Evolutionary conservation across 208 protist species (phyloP).

Genomic region (Trypanosoma mega): DNA sequence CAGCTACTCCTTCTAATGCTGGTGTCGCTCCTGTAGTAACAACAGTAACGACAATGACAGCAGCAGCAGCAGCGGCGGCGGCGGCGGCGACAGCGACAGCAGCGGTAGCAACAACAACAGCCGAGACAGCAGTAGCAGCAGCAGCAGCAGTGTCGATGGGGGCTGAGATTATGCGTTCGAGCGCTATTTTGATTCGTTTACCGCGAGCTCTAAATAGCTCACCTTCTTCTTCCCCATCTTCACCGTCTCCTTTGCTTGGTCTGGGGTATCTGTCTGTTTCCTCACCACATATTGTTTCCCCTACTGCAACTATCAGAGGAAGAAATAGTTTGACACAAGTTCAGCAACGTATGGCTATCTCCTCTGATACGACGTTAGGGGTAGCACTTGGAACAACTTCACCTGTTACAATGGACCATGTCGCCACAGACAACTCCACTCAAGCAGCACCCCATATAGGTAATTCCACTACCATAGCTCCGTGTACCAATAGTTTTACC

Average conservation of each 20-base stretch:
- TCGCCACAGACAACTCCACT: too few species aligned
- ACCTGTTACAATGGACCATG: neutral
- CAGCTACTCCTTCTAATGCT: too few species aligned
- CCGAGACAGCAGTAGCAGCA: neutral
- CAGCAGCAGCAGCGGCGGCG: too few species aligned
- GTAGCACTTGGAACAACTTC: neutral
- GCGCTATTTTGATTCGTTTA: constrained; percentile 18
- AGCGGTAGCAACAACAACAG: constrained; percentile 1
- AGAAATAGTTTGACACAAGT: constrained; percentile 5
- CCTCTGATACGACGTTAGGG: neutral
- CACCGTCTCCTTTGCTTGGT: too few species aligned
- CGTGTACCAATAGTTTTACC: too few species aligned
- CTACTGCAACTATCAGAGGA: neutral
- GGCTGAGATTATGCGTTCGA: neutral
- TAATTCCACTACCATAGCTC: too few species aligned
- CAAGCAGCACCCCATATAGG: too few species aligned
- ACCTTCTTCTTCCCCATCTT: constrained; percentile 11
- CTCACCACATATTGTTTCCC: constrained; percentile 1
- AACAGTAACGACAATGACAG: too few species aligned
- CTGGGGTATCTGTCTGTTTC: too few species aligned
- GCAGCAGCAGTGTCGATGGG: constrained; percentile 1
- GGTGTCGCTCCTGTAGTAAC: too few species aligned
- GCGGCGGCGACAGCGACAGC: neutral
- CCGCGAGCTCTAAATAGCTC: neutral
- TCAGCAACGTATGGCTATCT: neutral